phyloP scores from a whole-genome alignment of 1,284 basidiomycete genomes.

The Leccinum huronense region DNA sequence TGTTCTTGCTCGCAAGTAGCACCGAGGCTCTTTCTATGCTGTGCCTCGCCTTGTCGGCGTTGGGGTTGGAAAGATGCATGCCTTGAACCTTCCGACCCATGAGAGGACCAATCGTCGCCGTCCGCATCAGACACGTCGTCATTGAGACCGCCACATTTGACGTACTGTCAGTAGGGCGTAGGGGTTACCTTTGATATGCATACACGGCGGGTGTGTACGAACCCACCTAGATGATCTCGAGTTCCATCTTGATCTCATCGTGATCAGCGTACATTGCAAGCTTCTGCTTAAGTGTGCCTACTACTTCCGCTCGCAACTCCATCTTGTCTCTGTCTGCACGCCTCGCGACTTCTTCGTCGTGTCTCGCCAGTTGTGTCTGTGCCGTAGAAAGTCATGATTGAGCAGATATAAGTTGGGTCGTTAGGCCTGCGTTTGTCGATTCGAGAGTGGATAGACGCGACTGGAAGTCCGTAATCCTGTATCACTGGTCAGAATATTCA shows the following conservation, averaged over 20 bases:
- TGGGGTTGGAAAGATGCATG: slow-evolving; percentile 79
- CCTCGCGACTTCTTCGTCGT: slow-evolving; percentile 21
- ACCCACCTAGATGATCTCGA: slow-evolving; percentile 93
- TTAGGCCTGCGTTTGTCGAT: slow-evolving; percentile 23
- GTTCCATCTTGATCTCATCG: slow-evolving; percentile 93
- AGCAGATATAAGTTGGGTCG: slow-evolving; percentile 15
- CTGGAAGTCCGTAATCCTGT: slow-evolving; percentile 73
- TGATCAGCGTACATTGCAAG: slow-evolving; percentile 80
- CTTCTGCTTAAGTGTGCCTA: slow-evolving; percentile 63
- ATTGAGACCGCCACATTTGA: slow-evolving; percentile 88
- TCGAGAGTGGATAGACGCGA: slow-evolving; percentile 65
- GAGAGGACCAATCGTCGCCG: slow-evolving; percentile 42
- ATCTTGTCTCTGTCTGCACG: slow-evolving; percentile 20
- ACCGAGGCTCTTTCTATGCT: slow-evolving; percentile 82
- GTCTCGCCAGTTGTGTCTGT: slow-evolving; percentile 23
- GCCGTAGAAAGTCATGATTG: slow-evolving; percentile 25
- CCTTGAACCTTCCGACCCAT: slow-evolving; percentile 27
- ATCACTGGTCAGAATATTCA: slow-evolving; percentile 1
- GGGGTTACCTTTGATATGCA: background rate
- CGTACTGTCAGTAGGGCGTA: slow-evolving; percentile 56
- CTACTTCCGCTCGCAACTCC: slow-evolving; percentile 52
- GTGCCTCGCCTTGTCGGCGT: slow-evolving; percentile 78
- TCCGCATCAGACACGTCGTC: slow-evolving; percentile 58
- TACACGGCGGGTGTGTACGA: background rate
- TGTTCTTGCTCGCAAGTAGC: slow-evolving; percentile 91